phyloP scores from a whole-genome alignment of 2,329 filamentous ascomycete genomes.

The Stagonosporopsis rhizophila region DNA sequence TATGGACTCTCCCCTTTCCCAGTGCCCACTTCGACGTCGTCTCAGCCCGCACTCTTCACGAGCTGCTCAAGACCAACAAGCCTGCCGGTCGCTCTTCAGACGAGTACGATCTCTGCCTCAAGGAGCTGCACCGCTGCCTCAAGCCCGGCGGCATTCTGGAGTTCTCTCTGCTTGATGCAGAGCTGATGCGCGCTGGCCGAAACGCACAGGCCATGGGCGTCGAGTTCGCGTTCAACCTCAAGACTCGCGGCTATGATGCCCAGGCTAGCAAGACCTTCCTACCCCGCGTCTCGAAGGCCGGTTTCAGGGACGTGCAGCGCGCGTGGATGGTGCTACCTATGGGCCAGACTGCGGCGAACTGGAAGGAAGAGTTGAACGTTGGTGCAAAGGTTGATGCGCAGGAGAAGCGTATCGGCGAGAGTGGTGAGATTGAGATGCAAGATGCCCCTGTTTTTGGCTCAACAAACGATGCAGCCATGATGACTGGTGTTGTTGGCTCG shows the following conservation, averaged over 20 bases:
- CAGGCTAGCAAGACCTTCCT: constrained; percentile 83
- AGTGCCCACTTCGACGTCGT: constrained; percentile 89
- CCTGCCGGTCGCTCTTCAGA: constrained; percentile 63
- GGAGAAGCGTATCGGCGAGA: constrained; percentile 49
- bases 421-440: constrained; percentile 41
- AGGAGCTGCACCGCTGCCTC: constrained; percentile 87
- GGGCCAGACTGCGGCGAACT: constrained; percentile 59
- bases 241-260: constrained; percentile 88
- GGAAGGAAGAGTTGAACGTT: constrained; percentile 48
- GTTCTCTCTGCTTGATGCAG: constrained; percentile 87
- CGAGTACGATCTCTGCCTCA: constrained; percentile 86
- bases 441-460: constrained; percentile 43
- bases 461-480: constrained; percentile 73
- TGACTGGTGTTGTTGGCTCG: constrained; percentile 82
- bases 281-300: constrained; percentile 72
- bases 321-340: constrained; percentile 91
- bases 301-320: constrained; percentile 81
- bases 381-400: constrained; percentile 37
- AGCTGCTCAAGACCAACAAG: constrained; percentile 73
- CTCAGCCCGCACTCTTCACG: constrained; percentile 85
- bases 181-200: constrained; percentile 84
- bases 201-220: constrained; percentile 82
- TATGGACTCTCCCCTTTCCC: constrained; percentile 84
- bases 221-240: constrained; percentile 90
- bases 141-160: constrained; percentile 94